Percentiles rank a stretch among this genome's conserved stretches.
Evolutionary conservation across 2,329 filamentous ascomycete species (phyloP).

Genomic region (Apiospora koreana): DNA sequence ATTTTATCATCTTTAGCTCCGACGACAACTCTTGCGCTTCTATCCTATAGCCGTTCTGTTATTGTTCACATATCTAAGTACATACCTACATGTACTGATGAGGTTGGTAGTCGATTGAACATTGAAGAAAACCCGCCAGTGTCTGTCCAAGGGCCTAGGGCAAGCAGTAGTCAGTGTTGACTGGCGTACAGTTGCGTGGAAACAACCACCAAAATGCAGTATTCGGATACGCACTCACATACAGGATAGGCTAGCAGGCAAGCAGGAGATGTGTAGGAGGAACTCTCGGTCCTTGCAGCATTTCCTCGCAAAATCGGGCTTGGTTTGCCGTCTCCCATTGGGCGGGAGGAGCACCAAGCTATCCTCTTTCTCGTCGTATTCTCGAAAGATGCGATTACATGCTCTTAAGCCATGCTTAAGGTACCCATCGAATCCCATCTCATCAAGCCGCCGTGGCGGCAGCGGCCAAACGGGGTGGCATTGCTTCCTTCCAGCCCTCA

Average conservation of each 20-base stretch:
- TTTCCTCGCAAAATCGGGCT: neutral
- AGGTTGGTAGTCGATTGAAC: neutral
- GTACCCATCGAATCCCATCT: conserved; percentile 7
- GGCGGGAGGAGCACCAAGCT: neutral
- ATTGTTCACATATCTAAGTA: neutral
- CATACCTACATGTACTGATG: too few species aligned
- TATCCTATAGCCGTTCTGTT: neutral
- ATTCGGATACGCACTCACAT: neutral
- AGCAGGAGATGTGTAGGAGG: neutral
- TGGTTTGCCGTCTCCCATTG: neutral
- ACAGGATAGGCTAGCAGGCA: neutral
- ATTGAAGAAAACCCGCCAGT: neutral
- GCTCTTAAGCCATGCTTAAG: neutral
- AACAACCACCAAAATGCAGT: neutral
- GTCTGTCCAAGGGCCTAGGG: neutral
- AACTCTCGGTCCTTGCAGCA: conserved; percentile 6
- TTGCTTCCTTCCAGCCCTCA: conserved; percentile 1
- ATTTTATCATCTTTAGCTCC: neutral
- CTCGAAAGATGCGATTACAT: conserved; percentile 5
- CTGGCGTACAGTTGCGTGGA: neutral
- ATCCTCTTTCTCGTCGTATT: neutral
- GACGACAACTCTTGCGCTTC: neutral
- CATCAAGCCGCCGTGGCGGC: conserved; percentile 11
- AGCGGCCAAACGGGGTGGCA: conserved; percentile 11
- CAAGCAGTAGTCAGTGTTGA: neutral